phyloP scores from a whole-genome alignment of 352 stramenopile genomes.

The Phytophthora crassamura region DNA sequence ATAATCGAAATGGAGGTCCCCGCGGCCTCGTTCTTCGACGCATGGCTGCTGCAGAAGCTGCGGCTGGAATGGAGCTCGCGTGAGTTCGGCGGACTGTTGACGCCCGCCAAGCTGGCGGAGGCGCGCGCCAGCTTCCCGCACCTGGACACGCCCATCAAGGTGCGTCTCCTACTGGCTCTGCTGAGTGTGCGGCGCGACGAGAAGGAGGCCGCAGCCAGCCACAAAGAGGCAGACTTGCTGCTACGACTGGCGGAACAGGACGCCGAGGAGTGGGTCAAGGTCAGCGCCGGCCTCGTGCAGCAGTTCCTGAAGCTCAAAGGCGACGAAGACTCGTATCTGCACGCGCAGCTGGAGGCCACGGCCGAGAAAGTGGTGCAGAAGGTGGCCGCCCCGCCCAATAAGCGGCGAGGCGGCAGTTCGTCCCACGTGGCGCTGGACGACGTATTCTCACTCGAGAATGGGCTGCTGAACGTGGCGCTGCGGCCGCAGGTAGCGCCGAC shows the following conservation, averaged over 20 bases:
- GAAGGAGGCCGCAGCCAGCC: conserved; percentile 41
- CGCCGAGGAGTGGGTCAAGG: conserved; percentile 76
- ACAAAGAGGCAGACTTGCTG: conserved; percentile 57
- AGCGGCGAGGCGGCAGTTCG: conserved; percentile 23
- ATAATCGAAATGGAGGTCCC: neutral
- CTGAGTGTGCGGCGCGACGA: conserved; percentile 67
- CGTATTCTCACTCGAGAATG: conserved; percentile 74
- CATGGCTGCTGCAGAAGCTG: conserved; percentile 82
- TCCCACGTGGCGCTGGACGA: conserved; percentile 45
- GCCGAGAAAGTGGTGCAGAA: conserved; percentile 51
- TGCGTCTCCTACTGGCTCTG: conserved; percentile 70
- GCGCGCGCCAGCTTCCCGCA: conserved; percentile 62
- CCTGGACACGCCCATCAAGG: conserved; percentile 73
- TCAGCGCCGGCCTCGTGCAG: conserved; percentile 67
- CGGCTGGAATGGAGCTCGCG: conserved; percentile 78
- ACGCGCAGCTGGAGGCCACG: conserved; percentile 58
- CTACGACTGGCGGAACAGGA: conserved; percentile 65
- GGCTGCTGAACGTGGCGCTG: conserved; percentile 65
- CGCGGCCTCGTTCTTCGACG: conserved; percentile 47
- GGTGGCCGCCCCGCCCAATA: conserved; percentile 26
- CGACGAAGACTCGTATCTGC: conserved; percentile 70
- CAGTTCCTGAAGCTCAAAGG: conserved; percentile 68
- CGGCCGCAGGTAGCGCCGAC: conserved; percentile 50
- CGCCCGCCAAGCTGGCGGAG: conserved; percentile 63
- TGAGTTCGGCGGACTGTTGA: conserved; percentile 70